Percentiles rank a stretch among this genome's conserved stretches.
phyloP scores from a whole-genome alignment of 2,329 filamentous ascomycete genomes.

The Thermothelomyces thermophilus region DNA sequence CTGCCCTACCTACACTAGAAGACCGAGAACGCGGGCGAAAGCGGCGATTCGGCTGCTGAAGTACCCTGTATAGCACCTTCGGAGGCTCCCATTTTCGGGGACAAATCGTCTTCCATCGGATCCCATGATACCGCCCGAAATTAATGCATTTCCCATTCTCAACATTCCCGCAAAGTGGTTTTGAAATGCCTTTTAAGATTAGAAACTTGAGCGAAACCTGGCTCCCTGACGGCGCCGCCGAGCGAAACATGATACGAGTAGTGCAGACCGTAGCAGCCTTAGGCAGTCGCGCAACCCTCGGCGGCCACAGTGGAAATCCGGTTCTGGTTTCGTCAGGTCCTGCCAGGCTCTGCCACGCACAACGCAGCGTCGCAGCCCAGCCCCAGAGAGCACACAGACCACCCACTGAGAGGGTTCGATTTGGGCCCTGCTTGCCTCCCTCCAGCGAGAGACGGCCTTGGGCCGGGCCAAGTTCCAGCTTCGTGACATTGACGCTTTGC shows the following conservation, averaged over 20 bases:
- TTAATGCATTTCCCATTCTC: not conserved
- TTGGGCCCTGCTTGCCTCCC: not conserved
- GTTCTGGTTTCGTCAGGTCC: slow-evolving; percentile 12
- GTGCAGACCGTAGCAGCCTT: slow-evolving; percentile 8
- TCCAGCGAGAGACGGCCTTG: not conserved
- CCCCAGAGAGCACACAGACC: slow-evolving; percentile 10
- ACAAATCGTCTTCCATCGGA: no score
- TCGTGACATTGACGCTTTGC: slow-evolving; percentile 2
- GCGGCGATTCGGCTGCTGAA: not conserved
- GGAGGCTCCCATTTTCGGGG: no score
- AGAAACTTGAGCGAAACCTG: no score
- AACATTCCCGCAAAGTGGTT: no score
- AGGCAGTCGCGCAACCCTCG: slow-evolving; percentile 12
- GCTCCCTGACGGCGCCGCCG: not conserved
- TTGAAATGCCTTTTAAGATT: no score
- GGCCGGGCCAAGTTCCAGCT: not conserved
- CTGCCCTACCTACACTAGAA: no score
- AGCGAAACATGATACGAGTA: no score
- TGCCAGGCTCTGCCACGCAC: slow-evolving; percentile 15
- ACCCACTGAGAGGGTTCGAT: slow-evolving; percentile 1
- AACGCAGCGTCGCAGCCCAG: slow-evolving; percentile 6
- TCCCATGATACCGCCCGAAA: not conserved
- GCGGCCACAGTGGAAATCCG: slow-evolving; percentile 13
- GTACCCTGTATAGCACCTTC: not conserved
- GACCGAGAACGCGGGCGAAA: not conserved